Evolutionary conservation across 139 green algal species (phyloP).

Genomic region (Eudorina sp.): DNA sequence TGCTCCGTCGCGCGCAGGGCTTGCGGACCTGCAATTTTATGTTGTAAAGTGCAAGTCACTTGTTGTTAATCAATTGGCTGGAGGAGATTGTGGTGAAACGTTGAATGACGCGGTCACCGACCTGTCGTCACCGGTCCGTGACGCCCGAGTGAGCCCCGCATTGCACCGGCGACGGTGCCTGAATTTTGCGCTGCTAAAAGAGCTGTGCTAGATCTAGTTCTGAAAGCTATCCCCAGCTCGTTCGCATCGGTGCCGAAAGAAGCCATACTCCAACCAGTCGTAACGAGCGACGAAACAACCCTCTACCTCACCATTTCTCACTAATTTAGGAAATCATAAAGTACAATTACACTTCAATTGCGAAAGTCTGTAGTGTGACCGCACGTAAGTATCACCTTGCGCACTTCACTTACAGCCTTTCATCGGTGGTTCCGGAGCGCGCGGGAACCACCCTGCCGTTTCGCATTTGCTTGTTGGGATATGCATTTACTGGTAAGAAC

Average conservation of each 20-base stretch:
- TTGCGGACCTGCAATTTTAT: neutral
- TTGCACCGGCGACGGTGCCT: neutral
- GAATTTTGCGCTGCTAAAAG: neutral
- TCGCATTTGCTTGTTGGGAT: too few relatives aligned
- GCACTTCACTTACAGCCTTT: neutral
- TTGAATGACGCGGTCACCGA: neutral
- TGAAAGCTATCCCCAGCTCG: constrained; percentile 1
- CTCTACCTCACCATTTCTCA: neutral
- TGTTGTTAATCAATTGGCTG: too few relatives aligned
- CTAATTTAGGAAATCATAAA: too few relatives aligned
- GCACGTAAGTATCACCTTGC: neutral
- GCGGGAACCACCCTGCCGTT: neutral
- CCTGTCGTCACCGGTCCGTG: constrained; percentile 16
- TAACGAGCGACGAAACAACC: constrained; percentile 3
- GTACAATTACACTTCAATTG: too few relatives aligned
- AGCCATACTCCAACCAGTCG: constrained; percentile 11
- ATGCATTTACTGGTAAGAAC: too few relatives aligned
- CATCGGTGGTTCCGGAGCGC: neutral
- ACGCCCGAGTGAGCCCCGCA: neutral
- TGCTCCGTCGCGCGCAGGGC: neutral
- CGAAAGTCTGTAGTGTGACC: too few relatives aligned
- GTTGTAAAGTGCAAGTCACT: neutral
- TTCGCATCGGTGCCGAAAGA: constrained; percentile 1
- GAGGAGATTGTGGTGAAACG: neutral
- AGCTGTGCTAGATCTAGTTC: neutral